Evolutionary conservation across 2,329 filamentous ascomycete species (phyloP), one percentile per base, ranked within the genome.

Genomic region (Dryadomyces sulphureus): DNA sequence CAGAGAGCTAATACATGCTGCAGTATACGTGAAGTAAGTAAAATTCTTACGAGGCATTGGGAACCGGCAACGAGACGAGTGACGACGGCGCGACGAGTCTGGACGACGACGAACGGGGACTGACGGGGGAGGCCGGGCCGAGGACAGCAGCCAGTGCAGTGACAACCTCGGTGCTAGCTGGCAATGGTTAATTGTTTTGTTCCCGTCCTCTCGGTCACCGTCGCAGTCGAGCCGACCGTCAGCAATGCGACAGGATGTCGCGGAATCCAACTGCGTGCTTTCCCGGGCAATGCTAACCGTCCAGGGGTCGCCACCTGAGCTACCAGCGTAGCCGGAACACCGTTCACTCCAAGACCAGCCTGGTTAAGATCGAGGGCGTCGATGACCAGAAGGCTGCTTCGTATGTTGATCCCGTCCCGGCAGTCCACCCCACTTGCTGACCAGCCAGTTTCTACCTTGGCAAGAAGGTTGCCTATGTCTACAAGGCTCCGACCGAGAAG

Each of bases 341-440:
- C 72, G 88, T 81, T 66, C 88, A 84, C 77, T 83, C 90, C 60
- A 81, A 82, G 72, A 93, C 85, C 61, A 85, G 85, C 67, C 77
- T 96, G 72, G 84, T 98, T 74, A 92, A 95, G 81, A 94, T 98
- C 64, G 90, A 98, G 79, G 90, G 90, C 69, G 92, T 96, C 62
- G 88, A 94, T 62, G 79, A 85, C 76, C 79, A 84, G 63, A 75
- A 85, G 62, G 86, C 82, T 65, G 90, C 92, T 70, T 85, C 81
- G 80, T 89, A 82, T 57, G 78, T 74, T 25, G n/a, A 5, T 20
- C 17, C 17, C 14, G 9, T 41, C 39, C 5, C 25, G 4, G 27
- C 27, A n/a, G n/a, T n/a, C n/a, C n/a, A n/a, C 21, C 11, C 30
- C 17, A 34, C 19, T 14, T 5, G 17, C 36, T 21, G 22, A 61